Evolutionary conservation across 441 rosid species (phyloP), one percentile per base, ranked within the genome.

Genomic region (Viola pubescens): DNA sequence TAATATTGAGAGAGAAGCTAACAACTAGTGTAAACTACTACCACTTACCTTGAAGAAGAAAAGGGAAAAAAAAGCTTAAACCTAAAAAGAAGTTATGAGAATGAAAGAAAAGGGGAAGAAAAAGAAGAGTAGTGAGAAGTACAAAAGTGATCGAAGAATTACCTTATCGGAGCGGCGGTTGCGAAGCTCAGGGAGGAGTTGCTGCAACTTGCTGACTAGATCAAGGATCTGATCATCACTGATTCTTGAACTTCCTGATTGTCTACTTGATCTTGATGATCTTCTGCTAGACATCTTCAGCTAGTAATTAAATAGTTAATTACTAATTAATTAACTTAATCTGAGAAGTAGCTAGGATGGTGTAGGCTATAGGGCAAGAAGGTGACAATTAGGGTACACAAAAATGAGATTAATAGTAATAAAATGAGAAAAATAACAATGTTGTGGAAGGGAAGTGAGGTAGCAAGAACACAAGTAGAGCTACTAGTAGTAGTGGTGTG

Each of bases 181-280:
- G 9, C 82, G 77, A 73, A 87, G 74, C 79, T 85, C 89, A 43
- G 95, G 95, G 58, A 85, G 85, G 71, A 89, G 88, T 48, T 82
- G 91, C 65, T 89, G 97, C 66, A 89, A 76, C 77, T 81, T 83
- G 62, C 85, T 67, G 63, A 89, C 91, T 55, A 89, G 95, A 75
- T 89, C 95, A 69, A 78, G 75, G 77, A 89, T 85, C 81, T 89
- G 97, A 62, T 87, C 97, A 65, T 89, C 95, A 4, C 76, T 75
- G 75, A 89, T 83, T 71, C 87, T 83, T 57, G 95, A 81, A 63
- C 75, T 65, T 46, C 84, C 82, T 48, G 90, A 70, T 52, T 79
- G 82, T 70, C 90, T 26, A 26, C 34, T 85, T 65, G 92, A 75
- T 65, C 88, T 69, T 43, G 96, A 26, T 26, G 34, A 79, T 64